Base-by-base conservation (phyloP, 1,284 basidiomycete species). In the Schizopora paradoxa region DNA sequence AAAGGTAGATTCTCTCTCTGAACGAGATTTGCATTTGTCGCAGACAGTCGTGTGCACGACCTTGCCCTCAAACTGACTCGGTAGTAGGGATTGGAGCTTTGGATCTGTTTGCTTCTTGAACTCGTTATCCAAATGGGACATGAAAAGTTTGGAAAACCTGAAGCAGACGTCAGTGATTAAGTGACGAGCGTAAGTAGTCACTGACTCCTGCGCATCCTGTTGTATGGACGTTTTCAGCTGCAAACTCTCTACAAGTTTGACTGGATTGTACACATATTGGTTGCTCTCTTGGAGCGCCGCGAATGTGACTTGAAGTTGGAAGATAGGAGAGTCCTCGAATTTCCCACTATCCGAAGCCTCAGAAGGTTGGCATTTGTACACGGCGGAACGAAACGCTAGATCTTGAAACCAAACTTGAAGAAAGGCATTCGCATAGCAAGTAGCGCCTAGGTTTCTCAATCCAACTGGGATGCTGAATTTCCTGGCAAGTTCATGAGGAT, bases 91-190 rank as follows among this genome's bases (percentile, higher is more conserved):
- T 52, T 72, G 76, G 13, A 91, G 65, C 7, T 66, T 64, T 1
- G 78, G 73, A 43, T 75, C 67, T 2, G 70, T 65, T 58, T 91
- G 84, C 56, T 85, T 88, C 64, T 79, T 76, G 62, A 95, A 94
- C 63, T 94, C 89, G 14, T 71, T 71, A 49, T 87, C 86, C 21
- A 96, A 73, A 58, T 91, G 82, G 4, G 81, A 82, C 77, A 95
- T 86, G 66, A 96, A 95, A 13, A 96, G 73, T 58, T 96, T 95
- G 0, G 89, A 91, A 61, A 96, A 96, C 58, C 91, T 94, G 57
- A 2, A 26, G 21, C 28, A 47, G 25, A 10, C 27, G 23, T 56
- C 41, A 58, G 47, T 55, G 23, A 43, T 47, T 10, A 22, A 14
- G n/a, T 8, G n/a, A 43, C 14, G 16, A 47, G 47, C 28, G 38